Percentiles rank a stretch among this genome's conserved stretches.
These are phyloP conservation scores for Perkinsus chesapeaki DNA, from an alignment of 169 alveolate genomes.

Conservation along the genomic window DNA sequence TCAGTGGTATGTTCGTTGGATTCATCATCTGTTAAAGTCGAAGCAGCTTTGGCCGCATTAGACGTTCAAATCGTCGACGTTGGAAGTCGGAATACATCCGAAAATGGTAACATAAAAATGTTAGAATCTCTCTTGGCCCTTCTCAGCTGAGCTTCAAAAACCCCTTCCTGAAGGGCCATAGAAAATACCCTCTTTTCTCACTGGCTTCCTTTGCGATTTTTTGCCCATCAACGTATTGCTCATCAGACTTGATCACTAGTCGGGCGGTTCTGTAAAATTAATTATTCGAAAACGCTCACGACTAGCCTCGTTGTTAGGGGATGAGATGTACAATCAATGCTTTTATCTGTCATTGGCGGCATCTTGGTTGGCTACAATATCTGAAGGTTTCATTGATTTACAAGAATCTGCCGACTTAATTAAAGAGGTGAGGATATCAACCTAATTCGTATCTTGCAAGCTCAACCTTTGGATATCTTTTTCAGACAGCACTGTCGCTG, in stretches of 20 bases:
- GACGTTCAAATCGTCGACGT: not conserved
- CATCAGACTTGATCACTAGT: too few species aligned
- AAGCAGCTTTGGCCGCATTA: not conserved
- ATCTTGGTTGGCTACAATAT: not conserved
- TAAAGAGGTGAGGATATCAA: not conserved
- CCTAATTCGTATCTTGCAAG: not conserved
- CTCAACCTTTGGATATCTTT: not conserved
- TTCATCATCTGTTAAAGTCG: not conserved
- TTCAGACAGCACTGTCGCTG: not conserved
- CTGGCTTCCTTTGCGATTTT: too few species aligned
- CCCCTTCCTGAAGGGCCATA: too few species aligned
- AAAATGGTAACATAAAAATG: too few species aligned
- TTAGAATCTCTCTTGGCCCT: too few species aligned
- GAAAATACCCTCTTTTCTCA: too few species aligned
- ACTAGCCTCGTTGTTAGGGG: not conserved
- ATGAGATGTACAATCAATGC: not conserved
- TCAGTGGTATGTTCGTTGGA: not conserved
- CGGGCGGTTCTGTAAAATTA: too few species aligned
- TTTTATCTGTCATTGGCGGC: not conserved
- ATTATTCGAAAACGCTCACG: too few species aligned
- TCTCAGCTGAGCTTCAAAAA: too few species aligned
- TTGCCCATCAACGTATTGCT: too few species aligned
- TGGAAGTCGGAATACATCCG: not conserved
- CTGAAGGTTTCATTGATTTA: not conserved
- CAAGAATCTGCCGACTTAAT: not conserved